These are phyloP conservation scores for Symbiodinium natans DNA, from an alignment of 73 alveolate genomes.

Conservation along the genomic window DNA sequence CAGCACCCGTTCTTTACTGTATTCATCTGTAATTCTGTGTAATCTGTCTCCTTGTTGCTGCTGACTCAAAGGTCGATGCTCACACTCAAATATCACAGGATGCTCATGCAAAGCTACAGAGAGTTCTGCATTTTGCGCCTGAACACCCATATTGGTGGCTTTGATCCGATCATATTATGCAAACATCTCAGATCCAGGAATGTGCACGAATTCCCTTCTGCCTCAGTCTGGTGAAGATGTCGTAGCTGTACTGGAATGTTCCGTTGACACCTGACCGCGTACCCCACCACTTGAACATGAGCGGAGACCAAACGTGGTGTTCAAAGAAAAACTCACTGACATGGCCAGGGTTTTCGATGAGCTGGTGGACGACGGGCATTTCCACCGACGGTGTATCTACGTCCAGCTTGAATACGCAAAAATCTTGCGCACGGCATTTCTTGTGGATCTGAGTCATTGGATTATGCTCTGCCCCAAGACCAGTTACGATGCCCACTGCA, in stretches of 20 bases:
- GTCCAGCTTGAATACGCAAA: constrained; percentile 10
- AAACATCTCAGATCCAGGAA: not conserved
- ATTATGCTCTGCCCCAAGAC: not conserved
- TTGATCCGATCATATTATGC: too few relatives aligned
- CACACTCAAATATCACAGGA: too few relatives aligned
- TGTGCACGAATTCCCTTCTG: not conserved
- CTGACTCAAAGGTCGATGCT: too few relatives aligned
- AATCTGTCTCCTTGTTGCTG: too few relatives aligned
- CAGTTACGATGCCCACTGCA: not conserved
- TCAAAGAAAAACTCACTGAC: not conserved
- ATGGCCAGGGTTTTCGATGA: not conserved
- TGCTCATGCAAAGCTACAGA: too few relatives aligned
- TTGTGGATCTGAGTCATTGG: not conserved
- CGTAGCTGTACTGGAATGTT: not conserved
- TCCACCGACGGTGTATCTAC: not conserved
- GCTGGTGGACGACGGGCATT: not conserved
- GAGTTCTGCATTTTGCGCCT: too few relatives aligned
- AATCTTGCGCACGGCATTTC: not conserved
- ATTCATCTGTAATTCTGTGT: too few relatives aligned
- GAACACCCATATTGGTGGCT: too few relatives aligned
- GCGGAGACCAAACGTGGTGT: not conserved
- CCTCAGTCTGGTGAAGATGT: not conserved
- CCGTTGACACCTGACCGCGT: not conserved
- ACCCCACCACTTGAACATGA: not conserved
- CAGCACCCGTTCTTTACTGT: too few relatives aligned